A percentile compares a stretch with the other conserved stretches of the same genome.
Conservation (phyloP, 1,284 basidiomycete genomes). For the Sanghuangporus baumii region DNA sequence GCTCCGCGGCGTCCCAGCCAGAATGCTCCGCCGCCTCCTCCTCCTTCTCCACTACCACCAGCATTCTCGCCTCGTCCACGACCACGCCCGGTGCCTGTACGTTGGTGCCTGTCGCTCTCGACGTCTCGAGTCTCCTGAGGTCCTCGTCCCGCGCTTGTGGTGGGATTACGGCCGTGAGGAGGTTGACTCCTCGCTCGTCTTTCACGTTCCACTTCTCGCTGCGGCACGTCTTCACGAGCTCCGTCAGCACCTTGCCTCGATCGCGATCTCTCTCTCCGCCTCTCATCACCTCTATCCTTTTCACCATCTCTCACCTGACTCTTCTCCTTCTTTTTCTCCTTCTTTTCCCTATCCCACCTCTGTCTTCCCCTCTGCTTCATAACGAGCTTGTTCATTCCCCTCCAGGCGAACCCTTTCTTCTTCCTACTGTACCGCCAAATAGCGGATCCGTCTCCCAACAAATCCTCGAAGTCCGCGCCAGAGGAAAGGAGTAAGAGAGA, state of each 20-base stretch:
- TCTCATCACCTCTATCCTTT: not conserved
- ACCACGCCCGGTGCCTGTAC: no score
- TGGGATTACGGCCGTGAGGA: no score
- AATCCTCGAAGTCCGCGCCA: constrained; percentile 4
- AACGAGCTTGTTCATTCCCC: not conserved
- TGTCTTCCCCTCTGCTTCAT: not conserved
- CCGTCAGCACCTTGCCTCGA: not conserved
- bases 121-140: no score
- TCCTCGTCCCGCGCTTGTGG: no score
- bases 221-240: not conserved
- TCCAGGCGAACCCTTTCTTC: not conserved
- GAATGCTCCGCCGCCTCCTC: not conserved
- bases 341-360: not conserved
- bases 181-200: not conserved
- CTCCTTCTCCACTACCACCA: not conserved
- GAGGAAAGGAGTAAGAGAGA: constrained; percentile 1
- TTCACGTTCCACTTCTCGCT: not conserved
- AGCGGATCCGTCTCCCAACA: constrained; percentile 9
- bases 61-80: not conserved
- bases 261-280: not conserved
- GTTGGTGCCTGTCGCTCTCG: no score
- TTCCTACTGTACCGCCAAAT: not conserved
- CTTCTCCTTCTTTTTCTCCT: not conserved
- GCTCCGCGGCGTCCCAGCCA: not conserved
- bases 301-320: not conserved